Percentiles rank a stretch among this genome's conserved stretches.
phyloP scores from a whole-genome alignment of 169 alveolate genomes.

The Babesia bigemina region DNA sequence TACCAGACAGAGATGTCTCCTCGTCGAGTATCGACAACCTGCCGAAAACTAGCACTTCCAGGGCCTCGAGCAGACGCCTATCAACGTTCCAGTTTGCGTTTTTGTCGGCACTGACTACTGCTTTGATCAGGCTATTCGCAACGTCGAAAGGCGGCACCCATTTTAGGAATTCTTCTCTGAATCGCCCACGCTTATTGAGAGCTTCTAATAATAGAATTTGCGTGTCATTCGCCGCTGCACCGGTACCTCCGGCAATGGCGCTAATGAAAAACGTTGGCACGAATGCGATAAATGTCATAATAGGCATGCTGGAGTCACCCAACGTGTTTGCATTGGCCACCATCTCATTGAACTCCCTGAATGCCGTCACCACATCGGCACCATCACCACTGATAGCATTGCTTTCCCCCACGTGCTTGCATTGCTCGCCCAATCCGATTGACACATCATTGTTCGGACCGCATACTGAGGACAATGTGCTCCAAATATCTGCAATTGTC shows the following conservation, averaged over 20 bases:
- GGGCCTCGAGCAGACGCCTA: background rate
- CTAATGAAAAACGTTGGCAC: background rate
- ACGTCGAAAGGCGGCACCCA: slow-evolving; percentile 16
- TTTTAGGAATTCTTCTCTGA: slow-evolving; percentile 6
- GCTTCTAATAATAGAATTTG: background rate
- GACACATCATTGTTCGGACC: background rate
- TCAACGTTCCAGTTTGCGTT: slow-evolving; percentile 8
- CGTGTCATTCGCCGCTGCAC: background rate
- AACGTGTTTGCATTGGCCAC: background rate
- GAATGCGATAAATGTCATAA: slow-evolving; percentile 10
- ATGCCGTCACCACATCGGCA: background rate
- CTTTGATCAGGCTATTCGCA: slow-evolving; percentile 7
- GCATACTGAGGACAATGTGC: background rate
- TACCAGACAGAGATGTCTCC: background rate
- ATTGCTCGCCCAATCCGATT: background rate
- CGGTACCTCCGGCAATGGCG: background rate
- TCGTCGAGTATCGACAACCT: background rate
- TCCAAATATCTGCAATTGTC: background rate
- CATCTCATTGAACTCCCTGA: slow-evolving; percentile 1
- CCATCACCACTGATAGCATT: background rate
- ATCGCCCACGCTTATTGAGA: background rate
- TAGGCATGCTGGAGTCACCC: slow-evolving; percentile 15
- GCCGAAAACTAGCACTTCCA: slow-evolving; percentile 25
- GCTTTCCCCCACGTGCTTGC: background rate
- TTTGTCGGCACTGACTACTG: background rate